Conservation (phyloP, 1,284 basidiomycete species). For the Tremellales sp. region DNA sequence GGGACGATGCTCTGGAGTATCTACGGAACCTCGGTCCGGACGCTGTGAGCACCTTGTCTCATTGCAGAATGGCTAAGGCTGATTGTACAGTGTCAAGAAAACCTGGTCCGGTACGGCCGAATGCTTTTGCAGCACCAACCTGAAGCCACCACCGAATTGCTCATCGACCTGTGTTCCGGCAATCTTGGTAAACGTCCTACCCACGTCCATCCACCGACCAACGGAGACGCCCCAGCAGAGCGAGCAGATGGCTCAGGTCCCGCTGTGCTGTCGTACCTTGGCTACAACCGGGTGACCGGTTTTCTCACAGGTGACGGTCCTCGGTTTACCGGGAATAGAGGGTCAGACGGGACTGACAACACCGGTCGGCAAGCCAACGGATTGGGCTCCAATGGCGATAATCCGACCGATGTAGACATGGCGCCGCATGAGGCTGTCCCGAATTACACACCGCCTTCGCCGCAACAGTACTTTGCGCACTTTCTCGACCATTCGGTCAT, state of each 20-base stretch:
- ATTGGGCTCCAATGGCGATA: conserved; percentile 49
- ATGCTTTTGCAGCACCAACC: conserved; percentile 77
- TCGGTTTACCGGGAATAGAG: conserved; percentile 36
- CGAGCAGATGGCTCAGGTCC: conserved; percentile 45
- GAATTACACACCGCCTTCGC: conserved; percentile 64
- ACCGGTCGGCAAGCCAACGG: conserved; percentile 28
- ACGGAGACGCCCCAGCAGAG: conserved; percentile 15
- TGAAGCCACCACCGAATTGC: conserved; percentile 78
- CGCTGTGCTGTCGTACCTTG: conserved; percentile 73
- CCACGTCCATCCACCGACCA: conserved; percentile 40
- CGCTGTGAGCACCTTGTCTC: conserved; percentile 56
- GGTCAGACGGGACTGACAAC: not conserved
- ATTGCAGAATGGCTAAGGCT: not conserved
- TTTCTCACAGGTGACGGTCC: conserved; percentile 36
- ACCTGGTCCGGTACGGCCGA: conserved; percentile 76
- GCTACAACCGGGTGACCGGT: conserved; percentile 58
- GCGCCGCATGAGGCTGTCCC: conserved; percentile 6
- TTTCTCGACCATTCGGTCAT: conserved; percentile 84
- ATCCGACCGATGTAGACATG: conserved; percentile 36
- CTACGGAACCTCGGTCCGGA: conserved; percentile 70
- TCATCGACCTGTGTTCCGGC: conserved; percentile 87
- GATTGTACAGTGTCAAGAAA: conserved; percentile 57
- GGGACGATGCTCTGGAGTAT: conserved; percentile 74
- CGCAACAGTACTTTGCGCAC: conserved; percentile 84
- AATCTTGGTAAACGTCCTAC: conserved; percentile 43